A percentile compares a stretch with the other conserved stretches of the same genome.
phyloP scores from a whole-genome alignment of 139 green algal species.

The Chlorella sorokiniana region DNA sequence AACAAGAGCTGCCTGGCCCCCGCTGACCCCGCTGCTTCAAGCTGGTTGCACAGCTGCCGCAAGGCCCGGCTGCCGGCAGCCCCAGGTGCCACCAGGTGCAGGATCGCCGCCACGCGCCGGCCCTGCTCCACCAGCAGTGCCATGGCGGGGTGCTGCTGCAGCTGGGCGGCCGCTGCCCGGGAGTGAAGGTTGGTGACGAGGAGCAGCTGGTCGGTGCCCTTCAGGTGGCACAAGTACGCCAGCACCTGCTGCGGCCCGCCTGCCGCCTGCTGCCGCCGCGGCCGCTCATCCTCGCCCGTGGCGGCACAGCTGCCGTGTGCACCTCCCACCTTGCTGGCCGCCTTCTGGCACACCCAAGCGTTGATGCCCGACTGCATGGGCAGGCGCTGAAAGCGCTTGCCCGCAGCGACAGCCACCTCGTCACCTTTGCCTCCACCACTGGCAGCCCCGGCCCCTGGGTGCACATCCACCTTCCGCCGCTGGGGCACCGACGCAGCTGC shows the following conservation, averaged over 20 bases:
- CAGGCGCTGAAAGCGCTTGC: conserved; percentile 16
- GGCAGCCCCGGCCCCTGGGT: background rate
- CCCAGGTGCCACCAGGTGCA: conserved; percentile 37
- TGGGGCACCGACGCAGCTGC: background rate
- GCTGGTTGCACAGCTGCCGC: conserved; percentile 44
- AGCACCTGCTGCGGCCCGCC: conserved; percentile 16
- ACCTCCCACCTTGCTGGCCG: background rate
- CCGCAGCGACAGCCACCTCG: conserved; percentile 7
- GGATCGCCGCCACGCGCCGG: conserved; percentile 31
- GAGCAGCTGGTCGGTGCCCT: conserved; percentile 34
- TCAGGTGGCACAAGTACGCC: conserved; percentile 40
- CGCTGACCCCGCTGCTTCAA: conserved; percentile 7
- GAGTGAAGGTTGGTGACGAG: conserved; percentile 41
- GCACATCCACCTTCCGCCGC: background rate
- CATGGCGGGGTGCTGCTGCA: conserved; percentile 47
- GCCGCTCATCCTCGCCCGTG: background rate
- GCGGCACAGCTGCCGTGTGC: background rate
- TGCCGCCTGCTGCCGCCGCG: background rate
- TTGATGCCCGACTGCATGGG: conserved; percentile 6
- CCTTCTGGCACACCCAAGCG: conserved; percentile 22
- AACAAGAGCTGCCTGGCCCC: conserved; percentile 15
- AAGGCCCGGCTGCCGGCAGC: conserved; percentile 21
- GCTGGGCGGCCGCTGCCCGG: background rate
- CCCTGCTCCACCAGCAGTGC: conserved; percentile 22
- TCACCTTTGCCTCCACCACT: background rate